These are phyloP conservation scores for Ophiobolus disseminans DNA, from an alignment of 2,329 filamentous ascomycete genomes.

Conservation along the genomic window DNA sequence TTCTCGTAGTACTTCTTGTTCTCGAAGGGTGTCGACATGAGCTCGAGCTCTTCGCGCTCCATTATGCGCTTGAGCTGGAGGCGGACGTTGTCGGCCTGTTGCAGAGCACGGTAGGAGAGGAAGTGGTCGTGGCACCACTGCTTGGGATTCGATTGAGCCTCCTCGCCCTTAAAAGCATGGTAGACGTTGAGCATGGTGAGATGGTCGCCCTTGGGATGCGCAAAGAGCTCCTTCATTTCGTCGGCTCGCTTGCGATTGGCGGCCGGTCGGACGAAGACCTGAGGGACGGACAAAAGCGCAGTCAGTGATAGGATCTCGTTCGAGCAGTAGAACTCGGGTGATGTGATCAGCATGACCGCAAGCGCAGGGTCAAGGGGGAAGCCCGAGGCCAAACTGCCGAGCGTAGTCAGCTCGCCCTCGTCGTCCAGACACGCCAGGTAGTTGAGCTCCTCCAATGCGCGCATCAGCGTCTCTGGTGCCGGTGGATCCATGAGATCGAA, in stretches of 20 bases:
- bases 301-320: constrained; percentile 98
- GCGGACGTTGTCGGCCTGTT: constrained; percentile 93
- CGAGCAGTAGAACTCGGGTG: constrained; percentile 97
- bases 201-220: constrained; percentile 92
- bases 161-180: constrained; percentile 87
- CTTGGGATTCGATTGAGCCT: constrained; percentile 75
- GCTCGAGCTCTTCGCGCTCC: constrained; percentile 86
- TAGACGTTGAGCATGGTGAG: constrained; percentile 97
- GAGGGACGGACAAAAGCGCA: constrained; percentile 89
- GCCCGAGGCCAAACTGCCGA: constrained; percentile 88
- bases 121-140: constrained; percentile 98
- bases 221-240: constrained; percentile 95
- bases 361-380: constrained; percentile 94
- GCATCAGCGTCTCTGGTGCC: constrained; percentile 97
- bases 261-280: constrained; percentile 89
- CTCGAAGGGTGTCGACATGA: constrained; percentile 87
- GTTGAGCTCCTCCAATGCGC: constrained; percentile 95
- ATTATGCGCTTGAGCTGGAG: constrained; percentile 93
- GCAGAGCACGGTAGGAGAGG: constrained; percentile 84
- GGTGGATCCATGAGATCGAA: constrained; percentile 99
- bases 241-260: constrained; percentile 88
- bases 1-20: constrained; percentile 99
- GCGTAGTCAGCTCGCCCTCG: constrained; percentile 86
- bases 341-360: constrained; percentile 97
- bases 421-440: constrained; percentile 96